Evolutionary conservation across 495 filamentous ascomycete species (phyloP).

Genomic region (Margaritispora aquatica): DNA sequence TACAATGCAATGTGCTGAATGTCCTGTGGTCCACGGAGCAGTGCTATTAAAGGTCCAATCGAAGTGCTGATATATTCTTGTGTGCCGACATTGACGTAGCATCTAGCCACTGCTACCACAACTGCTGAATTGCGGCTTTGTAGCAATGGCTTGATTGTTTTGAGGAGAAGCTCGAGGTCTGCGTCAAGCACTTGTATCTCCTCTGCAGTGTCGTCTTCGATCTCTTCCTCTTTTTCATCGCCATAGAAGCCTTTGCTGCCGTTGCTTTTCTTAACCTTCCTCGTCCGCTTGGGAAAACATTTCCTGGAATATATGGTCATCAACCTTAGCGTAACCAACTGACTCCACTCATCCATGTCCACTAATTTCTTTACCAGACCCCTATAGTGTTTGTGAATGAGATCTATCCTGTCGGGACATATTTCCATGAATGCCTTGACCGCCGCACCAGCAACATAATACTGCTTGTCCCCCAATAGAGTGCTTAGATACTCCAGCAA

Average conservation of each 20-base stretch:
- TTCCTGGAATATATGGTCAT: conserved; percentile 78
- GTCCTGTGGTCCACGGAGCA: conserved; percentile 77
- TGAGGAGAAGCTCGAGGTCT: conserved; percentile 78
- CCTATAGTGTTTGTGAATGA: conserved; percentile 87
- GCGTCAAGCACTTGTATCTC: conserved; percentile 62
- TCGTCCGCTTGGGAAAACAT: conserved; percentile 77
- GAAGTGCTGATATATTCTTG: conserved; percentile 61
- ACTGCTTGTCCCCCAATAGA: conserved; percentile 83
- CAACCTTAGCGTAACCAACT: conserved; percentile 72
- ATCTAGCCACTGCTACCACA: conserved; percentile 78
- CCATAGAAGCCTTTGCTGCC: conserved; percentile 73
- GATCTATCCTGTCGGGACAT: conserved; percentile 76
- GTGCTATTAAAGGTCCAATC: conserved; percentile 77
- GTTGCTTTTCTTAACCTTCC: conserved; percentile 34
- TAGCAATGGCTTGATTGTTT: conserved; percentile 72
- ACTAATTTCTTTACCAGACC: conserved; percentile 80
- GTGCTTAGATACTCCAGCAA: conserved; percentile 70
- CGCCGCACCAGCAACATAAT: conserved; percentile 89
- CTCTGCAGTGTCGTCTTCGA: conserved; percentile 39
- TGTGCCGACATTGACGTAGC: conserved; percentile 77
- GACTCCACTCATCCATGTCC: conserved; percentile 99
- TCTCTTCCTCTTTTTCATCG: conserved; percentile 46
- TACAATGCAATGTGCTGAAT: conserved; percentile 84
- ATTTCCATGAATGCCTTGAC: conserved; percentile 84
- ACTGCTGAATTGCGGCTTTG: conserved; percentile 91